These are phyloP conservation scores for Thelonectria olida DNA, from an alignment of 2,329 filamentous ascomycete genomes.

Conservation along the genomic window DNA sequence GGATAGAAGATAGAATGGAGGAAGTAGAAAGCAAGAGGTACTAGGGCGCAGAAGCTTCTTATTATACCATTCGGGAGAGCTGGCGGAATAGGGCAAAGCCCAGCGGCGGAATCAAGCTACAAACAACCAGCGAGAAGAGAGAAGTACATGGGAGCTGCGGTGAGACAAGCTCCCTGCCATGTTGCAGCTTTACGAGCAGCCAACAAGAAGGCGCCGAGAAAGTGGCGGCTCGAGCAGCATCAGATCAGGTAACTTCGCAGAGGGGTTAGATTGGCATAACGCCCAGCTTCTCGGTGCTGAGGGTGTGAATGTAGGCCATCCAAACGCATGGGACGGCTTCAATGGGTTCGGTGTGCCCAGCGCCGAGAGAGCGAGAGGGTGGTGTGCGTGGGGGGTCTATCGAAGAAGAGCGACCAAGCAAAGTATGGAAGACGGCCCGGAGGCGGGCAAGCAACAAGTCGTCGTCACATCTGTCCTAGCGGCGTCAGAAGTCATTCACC, in stretches of 20 bases:
- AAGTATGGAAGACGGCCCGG: constrained; percentile 32
- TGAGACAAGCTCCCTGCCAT: constrained; percentile 26
- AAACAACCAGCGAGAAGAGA: constrained; percentile 21
- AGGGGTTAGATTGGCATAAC: constrained; percentile 23
- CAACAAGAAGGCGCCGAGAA: constrained; percentile 24
- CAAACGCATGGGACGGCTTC: constrained; percentile 19
- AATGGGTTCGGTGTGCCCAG: constrained; percentile 27
- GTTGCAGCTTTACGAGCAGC: constrained; percentile 31
- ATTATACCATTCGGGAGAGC: constrained; percentile 25
- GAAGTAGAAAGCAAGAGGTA: constrained; percentile 9
- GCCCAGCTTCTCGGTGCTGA: constrained; percentile 16
- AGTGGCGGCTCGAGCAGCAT: constrained; percentile 29
- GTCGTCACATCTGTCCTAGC: constrained; percentile 11
- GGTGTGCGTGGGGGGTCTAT: constrained; percentile 36
- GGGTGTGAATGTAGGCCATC: constrained; percentile 32
- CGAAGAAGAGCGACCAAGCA: constrained; percentile 17
- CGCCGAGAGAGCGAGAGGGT: constrained; percentile 35
- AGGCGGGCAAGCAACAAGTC: constrained; percentile 6
- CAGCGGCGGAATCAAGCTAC: constrained; percentile 13
- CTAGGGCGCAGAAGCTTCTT: constrained; percentile 30
- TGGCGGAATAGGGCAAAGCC: constrained; percentile 17
- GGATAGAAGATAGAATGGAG: constrained; percentile 23
- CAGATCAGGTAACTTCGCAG: constrained; percentile 31
- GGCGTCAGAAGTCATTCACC: constrained; percentile 10
- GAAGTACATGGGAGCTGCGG: constrained; percentile 32